Conservation (phyloP, 805 yeast species). For the Ogataea naganishii region DNA sequence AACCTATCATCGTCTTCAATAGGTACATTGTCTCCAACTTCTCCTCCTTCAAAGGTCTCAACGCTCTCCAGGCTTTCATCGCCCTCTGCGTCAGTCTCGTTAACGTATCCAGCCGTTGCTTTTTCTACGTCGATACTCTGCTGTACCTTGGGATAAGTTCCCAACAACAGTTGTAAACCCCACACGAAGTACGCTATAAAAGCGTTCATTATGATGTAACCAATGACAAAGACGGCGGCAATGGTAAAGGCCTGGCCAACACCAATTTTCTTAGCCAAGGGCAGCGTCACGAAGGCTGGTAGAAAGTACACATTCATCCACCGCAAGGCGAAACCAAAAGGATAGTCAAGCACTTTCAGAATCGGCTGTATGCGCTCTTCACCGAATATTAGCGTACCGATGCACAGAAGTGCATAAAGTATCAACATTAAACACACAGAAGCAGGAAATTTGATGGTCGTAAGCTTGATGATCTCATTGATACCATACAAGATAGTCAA, state of each 20-base stretch:
- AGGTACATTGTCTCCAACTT: not conserved
- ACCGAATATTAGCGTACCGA: conserved; percentile 28
- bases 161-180: conserved; percentile 27
- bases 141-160: too few relatives aligned
- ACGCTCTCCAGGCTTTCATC: not conserved
- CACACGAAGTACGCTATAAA: conserved; percentile 41
- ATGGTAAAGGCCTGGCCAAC: conserved; percentile 65
- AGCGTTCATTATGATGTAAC: conserved; percentile 45
- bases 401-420: conserved; percentile 37
- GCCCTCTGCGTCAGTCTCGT: too few relatives aligned
- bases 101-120: too few relatives aligned
- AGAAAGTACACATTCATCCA: conserved; percentile 79
- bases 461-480: conserved; percentile 34
- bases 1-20: too few relatives aligned
- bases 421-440: conserved; percentile 66
- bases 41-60: not conserved
- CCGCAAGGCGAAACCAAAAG: conserved; percentile 57
- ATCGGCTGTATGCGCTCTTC: conserved; percentile 19
- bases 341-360: conserved; percentile 38
- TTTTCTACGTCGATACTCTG: too few relatives aligned
- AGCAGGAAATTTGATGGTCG: conserved; percentile 53
- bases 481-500: conserved; percentile 44
- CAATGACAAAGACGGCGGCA: conserved; percentile 64
- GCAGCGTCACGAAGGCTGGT: conserved; percentile 67
- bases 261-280: conserved; percentile 55